Percentiles rank a stretch among this genome's conserved stretches.
Evolutionary conservation across 2,329 filamentous ascomycete species (phyloP).

Genomic region (Colletotrichum sp.): DNA sequence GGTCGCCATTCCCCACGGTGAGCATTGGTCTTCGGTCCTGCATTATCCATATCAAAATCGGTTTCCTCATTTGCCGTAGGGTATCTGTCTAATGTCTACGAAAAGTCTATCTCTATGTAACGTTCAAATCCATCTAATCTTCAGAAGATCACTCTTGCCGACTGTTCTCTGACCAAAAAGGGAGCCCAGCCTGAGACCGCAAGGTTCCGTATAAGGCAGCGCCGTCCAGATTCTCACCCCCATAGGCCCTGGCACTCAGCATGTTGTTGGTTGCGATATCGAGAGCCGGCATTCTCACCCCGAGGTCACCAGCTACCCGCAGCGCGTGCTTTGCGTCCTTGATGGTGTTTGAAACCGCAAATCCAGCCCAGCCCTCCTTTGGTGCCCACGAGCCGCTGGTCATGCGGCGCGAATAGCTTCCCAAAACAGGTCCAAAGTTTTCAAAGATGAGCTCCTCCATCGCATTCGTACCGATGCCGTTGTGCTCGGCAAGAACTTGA

Average conservation of each 20-base stretch:
- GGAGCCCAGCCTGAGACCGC: conserved; percentile 44
- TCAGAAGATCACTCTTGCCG: background rate
- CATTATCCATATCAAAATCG: background rate
- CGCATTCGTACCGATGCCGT: conserved; percentile 39
- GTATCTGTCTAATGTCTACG: background rate
- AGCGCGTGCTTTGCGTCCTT: conserved; percentile 58
- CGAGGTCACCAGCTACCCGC: conserved; percentile 41
- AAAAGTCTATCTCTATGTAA: background rate
- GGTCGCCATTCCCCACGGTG: background rate
- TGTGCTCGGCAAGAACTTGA: conserved; percentile 53
- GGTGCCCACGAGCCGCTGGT: conserved; percentile 43
- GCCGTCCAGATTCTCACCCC: conserved; percentile 38
- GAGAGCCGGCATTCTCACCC: conserved; percentile 44
- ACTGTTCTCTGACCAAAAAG: conserved; percentile 43
- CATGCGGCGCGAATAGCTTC: conserved; percentile 40
- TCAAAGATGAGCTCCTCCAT: conserved; percentile 48
- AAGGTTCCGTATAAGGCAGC: conserved; percentile 56
- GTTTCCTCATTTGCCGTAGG: background rate
- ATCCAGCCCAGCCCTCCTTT: conserved; percentile 42
- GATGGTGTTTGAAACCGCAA: conserved; percentile 52
- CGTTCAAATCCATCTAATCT: background rate
- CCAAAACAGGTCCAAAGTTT: conserved; percentile 40
- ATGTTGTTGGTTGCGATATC: conserved; percentile 18
- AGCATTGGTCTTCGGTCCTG: background rate
- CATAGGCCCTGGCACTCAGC: background rate